Conservation (phyloP, 345 rosid species). For the Euphorbia lathyris region DNA sequence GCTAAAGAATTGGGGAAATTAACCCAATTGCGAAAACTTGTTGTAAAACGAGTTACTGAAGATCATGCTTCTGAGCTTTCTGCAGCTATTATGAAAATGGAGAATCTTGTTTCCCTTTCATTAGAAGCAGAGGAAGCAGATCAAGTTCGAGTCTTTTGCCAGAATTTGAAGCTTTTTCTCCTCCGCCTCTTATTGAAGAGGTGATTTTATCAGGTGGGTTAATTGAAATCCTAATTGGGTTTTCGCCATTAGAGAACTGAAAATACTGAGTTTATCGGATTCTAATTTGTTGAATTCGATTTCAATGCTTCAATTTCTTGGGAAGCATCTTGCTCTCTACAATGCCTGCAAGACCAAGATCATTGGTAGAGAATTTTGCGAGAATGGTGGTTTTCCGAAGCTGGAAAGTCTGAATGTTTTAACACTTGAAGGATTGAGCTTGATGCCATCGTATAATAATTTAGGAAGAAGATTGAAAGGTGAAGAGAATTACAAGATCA, state of each 20-base stretch:
- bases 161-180: neutral
- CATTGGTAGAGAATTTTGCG: slow-evolving; percentile 15
- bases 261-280: neutral
- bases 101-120: neutral
- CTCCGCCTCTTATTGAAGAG: slow-evolving; percentile 13
- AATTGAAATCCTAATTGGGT: neutral
- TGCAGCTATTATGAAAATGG: too few relatives aligned
- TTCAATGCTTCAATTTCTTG: neutral
- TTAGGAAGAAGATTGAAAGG: too few relatives aligned
- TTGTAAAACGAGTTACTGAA: too few relatives aligned
- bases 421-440: too few relatives aligned
- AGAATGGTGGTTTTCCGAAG: slow-evolving; percentile 11
- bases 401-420: neutral
- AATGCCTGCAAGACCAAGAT: slow-evolving; percentile 2
- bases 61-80: too few relatives aligned
- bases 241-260: too few relatives aligned
- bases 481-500: too few relatives aligned
- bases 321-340: too few relatives aligned
- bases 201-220: neutral
- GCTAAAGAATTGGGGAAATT: too few relatives aligned
- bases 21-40: too few relatives aligned
- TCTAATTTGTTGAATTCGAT: slow-evolving; percentile 3
- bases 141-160: neutral
- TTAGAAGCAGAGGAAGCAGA: neutral
- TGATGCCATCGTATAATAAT: too few relatives aligned